Conservation (phyloP, 192 early-diverging fungal species). For the Coemansia reversa region DNA sequence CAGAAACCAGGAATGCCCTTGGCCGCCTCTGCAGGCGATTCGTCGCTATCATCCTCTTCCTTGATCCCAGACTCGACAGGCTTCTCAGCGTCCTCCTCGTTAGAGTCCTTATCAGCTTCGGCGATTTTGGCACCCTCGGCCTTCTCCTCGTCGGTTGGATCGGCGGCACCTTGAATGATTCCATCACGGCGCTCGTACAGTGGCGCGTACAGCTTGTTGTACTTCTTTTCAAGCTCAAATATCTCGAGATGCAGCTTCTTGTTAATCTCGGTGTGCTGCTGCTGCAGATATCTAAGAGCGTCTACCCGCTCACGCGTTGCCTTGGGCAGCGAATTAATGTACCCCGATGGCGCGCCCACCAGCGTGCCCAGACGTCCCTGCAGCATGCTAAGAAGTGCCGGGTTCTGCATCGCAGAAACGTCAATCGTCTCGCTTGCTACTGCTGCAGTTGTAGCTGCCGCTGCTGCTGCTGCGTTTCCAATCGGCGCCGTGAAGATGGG, state of each 20-base stretch:
- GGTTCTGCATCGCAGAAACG: constrained; percentile 47
- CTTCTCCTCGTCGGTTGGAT: constrained; percentile 91
- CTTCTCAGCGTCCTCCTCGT: constrained; percentile 49
- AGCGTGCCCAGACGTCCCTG: constrained; percentile 78
- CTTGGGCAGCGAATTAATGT: constrained; percentile 69
- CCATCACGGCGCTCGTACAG: constrained; percentile 85
- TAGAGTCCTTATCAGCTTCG: constrained; percentile 60
- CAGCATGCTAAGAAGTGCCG: constrained; percentile 67
- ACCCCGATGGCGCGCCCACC: constrained; percentile 74
- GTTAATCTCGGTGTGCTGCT: constrained; percentile 82
- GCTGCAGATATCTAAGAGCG: constrained; percentile 84
- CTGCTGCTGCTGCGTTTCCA: constrained; percentile 13
- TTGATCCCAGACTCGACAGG: constrained; percentile 35
- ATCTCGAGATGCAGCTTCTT: constrained; percentile 92
- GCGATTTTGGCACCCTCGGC: constrained; percentile 63
- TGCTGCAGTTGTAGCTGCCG: constrained; percentile 24
- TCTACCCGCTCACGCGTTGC: constrained; percentile 84
- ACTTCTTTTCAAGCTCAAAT: constrained; percentile 95
- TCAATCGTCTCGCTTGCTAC: constrained; percentile 45
- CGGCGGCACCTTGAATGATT: constrained; percentile 74
- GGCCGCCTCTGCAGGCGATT: constrained; percentile 34
- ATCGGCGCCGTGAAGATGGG: constrained; percentile 59
- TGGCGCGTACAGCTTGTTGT: constrained; percentile 78
- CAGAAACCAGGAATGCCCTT: constrained; percentile 95
- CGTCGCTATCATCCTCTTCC: constrained; percentile 57